Conservation (phyloP, 2,329 filamentous ascomycete species). For the Fusarium musae region DNA sequence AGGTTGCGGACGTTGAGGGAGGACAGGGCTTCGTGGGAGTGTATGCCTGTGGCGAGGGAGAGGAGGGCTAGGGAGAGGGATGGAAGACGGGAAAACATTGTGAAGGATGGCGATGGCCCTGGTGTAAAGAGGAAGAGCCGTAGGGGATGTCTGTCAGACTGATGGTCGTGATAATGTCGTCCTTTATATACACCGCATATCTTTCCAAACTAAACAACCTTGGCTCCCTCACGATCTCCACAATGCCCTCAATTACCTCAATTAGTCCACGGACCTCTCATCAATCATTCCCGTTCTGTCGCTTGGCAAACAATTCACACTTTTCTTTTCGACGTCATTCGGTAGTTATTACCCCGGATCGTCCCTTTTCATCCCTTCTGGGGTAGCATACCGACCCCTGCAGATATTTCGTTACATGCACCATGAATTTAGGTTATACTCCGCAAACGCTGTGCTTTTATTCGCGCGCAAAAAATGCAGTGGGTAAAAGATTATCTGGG, state of each 20-base stretch:
- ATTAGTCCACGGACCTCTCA: background rate
- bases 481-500: background rate
- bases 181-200: background rate
- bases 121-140: background rate
- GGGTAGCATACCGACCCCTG: slow-evolving; percentile 20
- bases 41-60: background rate
- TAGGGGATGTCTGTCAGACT: no score
- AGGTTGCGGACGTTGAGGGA: slow-evolving; percentile 48
- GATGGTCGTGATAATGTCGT: background rate
- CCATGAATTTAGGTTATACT: slow-evolving; percentile 8
- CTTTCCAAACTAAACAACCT: background rate
- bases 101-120: background rate
- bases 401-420: background rate
- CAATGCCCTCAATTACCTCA: background rate
- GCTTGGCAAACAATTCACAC: background rate
- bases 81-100: background rate
- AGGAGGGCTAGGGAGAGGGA: slow-evolving; percentile 6
- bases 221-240: background rate
- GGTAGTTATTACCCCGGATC: slow-evolving; percentile 25
- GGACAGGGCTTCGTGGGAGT: slow-evolving; percentile 7
- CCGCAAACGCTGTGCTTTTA: slow-evolving; percentile 1
- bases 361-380: slow-evolving; percentile 1
- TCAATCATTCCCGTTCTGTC: background rate
- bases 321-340: slow-evolving; percentile 16
- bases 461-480: slow-evolving; percentile 21